Evolutionary conservation across 495 filamentous ascomycete species (phyloP), one percentile per base, ranked within the genome.

Genomic region (Penicillium cinerascens): DNA sequence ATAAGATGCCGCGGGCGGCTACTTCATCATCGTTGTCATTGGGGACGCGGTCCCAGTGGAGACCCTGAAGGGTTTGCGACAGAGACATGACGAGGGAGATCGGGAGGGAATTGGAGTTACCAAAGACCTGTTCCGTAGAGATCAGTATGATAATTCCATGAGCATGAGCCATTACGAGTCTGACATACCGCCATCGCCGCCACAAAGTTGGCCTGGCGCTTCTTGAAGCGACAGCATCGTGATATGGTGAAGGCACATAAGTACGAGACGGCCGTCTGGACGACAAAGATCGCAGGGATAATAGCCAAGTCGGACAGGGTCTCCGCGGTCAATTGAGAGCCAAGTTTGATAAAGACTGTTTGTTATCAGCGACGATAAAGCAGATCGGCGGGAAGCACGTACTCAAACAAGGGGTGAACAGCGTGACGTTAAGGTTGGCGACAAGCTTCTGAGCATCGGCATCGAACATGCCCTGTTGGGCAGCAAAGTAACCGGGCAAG

Each of bases 371-470:
- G 18, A 6, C 13, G 39, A 42, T 27, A 47, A 22, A 11, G 11
- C 38, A 37, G 23, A 22, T 35, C 10, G 23, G 33, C 10, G 27
- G 35, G 36, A 16, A 38, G 15, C 11, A 27, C 89, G 54, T 86
- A 96, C 91, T 95, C 55, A 98, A 82, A 63, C 95, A 97, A 48
- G 93, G 93, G 37, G 93, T 98, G 67, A 98, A 98, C 15, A 98
- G 76, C 59, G 83, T 84, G 41, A 95, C 89, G 65, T 98, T 98
- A 50, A 98, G 76, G 61, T 98, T 96, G 35, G 93, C 92, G 22
- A 95, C 80, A 59, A 97, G 91, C 66, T 96, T 97, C 68, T 98
- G 93, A 58, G 88, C 87, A 37, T 96, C 89, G 42, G 88, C 87
- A 73, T 92, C 89, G 69, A 98, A 96, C 76, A 95, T 86, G 65